Base-by-base conservation (phyloP, 2,329 filamentous ascomycete species). In the Pseudogymnoascus sp. region DNA sequence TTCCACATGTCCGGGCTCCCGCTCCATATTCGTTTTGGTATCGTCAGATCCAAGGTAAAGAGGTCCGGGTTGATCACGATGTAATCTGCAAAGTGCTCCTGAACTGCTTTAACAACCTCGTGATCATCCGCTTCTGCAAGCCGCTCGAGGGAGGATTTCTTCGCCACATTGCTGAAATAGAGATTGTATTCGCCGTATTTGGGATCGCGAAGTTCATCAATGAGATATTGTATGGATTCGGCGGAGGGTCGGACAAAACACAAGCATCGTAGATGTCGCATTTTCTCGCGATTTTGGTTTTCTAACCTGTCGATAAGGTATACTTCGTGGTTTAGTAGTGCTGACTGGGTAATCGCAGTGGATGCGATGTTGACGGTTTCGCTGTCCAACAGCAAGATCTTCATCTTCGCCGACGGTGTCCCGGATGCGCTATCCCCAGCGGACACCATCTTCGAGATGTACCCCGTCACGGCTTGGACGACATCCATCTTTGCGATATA, bases 161-260 rank as follows among this genome's bases (percentile, higher is more conserved):
- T 96, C 70, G 94, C 87, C 62, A 99, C 89, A 73, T 99, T 99
- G 79, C 91, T 97, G 74, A 99, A 96, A 74, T 95, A 97, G 61
- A 99, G 83, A 71, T 96, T 86, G 75, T 99, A 99, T 77, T 99
- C 94, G 66, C 94, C 93, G 69, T 99, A 99, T 72, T 92, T 97
- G 4, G 94, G 95, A 58, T 97, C 93, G 63, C 94, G 84, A 61
- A 99, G 81, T 77, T 99, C 94, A 70, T 99, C 94, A 67, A 99
- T 93, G 60, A 99, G 82, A 64, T 89, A 84, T 71, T 99, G 92
- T 70, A 97, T 91, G 4, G 93, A 95, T 67, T 95, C 91, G 11
- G 93, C 83, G 0, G 93, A 96, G 6, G 94, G 94, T 39, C 95
- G 87, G 57, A 99, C 83, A 67, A 99, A 93, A 72, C 91, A 97